These are phyloP conservation scores for Brasenia schreberi DNA, from an alignment of 164 flowering plant genomes.

Conservation along the genomic window DNA sequence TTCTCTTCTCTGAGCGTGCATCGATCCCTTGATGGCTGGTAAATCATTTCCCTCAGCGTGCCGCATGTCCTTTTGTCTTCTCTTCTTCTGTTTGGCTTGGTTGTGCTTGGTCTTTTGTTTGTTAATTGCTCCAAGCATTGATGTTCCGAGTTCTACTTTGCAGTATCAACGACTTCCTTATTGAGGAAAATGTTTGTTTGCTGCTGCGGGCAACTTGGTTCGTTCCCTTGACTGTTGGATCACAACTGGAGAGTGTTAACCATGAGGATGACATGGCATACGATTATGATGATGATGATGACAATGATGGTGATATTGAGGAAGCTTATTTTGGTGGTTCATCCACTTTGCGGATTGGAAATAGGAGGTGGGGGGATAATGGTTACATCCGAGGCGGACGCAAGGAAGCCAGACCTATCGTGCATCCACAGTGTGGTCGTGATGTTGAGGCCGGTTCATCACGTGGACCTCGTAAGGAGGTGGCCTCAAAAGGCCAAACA, in stretches of 20 bases:
- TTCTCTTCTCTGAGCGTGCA: constrained; percentile 65
- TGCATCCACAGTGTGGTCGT: neutral
- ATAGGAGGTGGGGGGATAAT: constrained; percentile 83
- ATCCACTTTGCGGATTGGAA: constrained; percentile 60
- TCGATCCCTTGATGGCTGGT: constrained; percentile 94
- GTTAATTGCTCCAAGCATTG: neutral
- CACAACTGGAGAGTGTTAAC: constrained; percentile 1
- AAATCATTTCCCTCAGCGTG: neutral
- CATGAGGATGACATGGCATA: constrained; percentile 8
- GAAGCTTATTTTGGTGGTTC: constrained; percentile 36
- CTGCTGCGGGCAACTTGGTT: neutral
- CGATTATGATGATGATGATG: constrained; percentile 20
- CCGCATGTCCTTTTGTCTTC: too few species aligned
- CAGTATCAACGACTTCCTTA: neutral
- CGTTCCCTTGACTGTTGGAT: neutral
- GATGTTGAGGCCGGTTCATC: neutral
- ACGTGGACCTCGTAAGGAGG: neutral
- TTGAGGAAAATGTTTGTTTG: neutral
- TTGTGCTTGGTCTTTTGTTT: too few species aligned
- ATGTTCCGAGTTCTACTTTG: neutral
- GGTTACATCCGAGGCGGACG: constrained; percentile 79
- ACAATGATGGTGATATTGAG: constrained; percentile 42
- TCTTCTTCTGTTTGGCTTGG: too few species aligned
- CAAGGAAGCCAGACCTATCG: constrained; percentile 65
- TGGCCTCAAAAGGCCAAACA: neutral